phyloP scores from a whole-genome alignment of 805 yeast species.

The Kodamaea kaohsiungensis region DNA sequence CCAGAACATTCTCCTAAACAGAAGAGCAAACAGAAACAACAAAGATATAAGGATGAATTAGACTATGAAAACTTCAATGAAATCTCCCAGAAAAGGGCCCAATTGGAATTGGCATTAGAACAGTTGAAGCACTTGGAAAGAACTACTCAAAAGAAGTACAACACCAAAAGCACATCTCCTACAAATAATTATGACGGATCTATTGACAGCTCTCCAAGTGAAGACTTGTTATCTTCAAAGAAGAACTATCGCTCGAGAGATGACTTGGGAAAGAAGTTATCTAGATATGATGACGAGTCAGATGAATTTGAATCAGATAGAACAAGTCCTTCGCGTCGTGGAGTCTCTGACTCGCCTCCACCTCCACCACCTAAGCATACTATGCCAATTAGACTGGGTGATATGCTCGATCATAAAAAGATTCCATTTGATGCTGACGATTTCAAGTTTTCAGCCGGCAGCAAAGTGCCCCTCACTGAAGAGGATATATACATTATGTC shows the following conservation, averaged over 20 bases:
- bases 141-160: conserved; percentile 8
- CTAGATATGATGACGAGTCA: conserved; percentile 22
- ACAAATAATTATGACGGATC: conserved; percentile 15
- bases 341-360: conserved; percentile 10
- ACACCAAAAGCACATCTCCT: conserved; percentile 3
- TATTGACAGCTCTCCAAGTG: conserved; percentile 34
- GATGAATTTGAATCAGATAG: conserved; percentile 16
- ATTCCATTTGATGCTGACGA: conserved; percentile 41
- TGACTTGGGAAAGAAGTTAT: conserved; percentile 35
- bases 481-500: conserved; percentile 29
- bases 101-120: conserved; percentile 40
- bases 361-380: conserved; percentile 38
- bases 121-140: conserved; percentile 33
- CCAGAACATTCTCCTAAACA: conserved; percentile 20
- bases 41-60: conserved; percentile 9
- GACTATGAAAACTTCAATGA: conserved; percentile 25
- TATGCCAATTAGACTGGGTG: conserved; percentile 12
- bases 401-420: not conserved
- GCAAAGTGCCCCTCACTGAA: conserved; percentile 21
- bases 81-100: conserved; percentile 35
- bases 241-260: conserved; percentile 31
- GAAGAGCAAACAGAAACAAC: conserved; percentile 1
- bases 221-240: conserved; percentile 35
- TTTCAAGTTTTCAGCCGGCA: conserved; percentile 30
- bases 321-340: conserved; percentile 1